Conservation (phyloP, 2,329 filamentous ascomycete genomes). For the Hymenoscyphus occultus region DNA sequence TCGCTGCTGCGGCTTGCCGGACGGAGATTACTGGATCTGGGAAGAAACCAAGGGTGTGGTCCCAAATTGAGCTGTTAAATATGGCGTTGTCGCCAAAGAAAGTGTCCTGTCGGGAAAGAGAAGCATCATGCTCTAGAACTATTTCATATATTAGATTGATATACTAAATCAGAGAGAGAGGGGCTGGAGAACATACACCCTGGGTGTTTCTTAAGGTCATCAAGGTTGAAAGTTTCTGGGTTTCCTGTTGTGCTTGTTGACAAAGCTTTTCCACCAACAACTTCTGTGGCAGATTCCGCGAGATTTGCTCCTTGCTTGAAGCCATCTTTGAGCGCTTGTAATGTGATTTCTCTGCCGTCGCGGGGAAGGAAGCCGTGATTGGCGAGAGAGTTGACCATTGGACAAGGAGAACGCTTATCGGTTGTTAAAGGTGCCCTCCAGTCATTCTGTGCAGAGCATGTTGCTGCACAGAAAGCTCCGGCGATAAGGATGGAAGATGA, state of each 20-base stretch:
- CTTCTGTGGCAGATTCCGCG: conserved; percentile 12
- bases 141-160: neutral
- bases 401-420: conserved; percentile 33
- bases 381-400: conserved; percentile 42
- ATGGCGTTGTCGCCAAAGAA: conserved; percentile 19
- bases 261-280: conserved; percentile 13
- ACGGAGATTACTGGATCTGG: conserved; percentile 6
- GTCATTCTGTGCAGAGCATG: neutral
- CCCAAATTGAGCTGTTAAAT: conserved; percentile 18
- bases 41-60: conserved; percentile 5
- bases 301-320: conserved; percentile 15
- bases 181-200: conserved; percentile 7
- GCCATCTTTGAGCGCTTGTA: conserved; percentile 16
- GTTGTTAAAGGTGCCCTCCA: neutral
- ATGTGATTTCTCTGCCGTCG: conserved; percentile 38
- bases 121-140: conserved; percentile 20
- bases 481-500: neutral
- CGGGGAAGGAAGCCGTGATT: conserved; percentile 43
- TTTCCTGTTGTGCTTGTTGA: conserved; percentile 12
- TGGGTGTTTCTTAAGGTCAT: conserved; percentile 14
- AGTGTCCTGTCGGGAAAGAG: conserved; percentile 14
- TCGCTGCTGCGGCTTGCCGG: conserved; percentile 5
- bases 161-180: neutral
- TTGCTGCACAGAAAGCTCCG: neutral
- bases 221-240: conserved; percentile 15